Evolutionary conservation across 2,329 filamentous ascomycete genomes (phyloP), one percentile per base, ranked within the genome.

Genomic region (Fusarium sp.): DNA sequence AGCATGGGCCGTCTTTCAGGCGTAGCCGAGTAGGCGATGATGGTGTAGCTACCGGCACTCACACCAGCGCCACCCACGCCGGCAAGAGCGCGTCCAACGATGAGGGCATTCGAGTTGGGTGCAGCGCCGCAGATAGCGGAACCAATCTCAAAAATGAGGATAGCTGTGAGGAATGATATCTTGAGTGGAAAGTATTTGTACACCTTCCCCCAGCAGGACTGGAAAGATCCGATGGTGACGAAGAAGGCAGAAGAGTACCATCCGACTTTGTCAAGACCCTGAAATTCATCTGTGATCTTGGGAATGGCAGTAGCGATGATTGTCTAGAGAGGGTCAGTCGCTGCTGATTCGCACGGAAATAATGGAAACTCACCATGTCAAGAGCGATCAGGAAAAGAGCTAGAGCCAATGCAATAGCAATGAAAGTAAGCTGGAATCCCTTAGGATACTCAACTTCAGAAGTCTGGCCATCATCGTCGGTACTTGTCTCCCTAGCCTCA

Each of bases 211-310:
- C 70, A 76, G 18, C 71, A 68, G 6, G 72, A 72, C 25, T 77
- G 74, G 16, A 73, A 70, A 3, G 73, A 75, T 16, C 71, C 74
- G 15, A 68, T 60, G 12, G 75, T 75, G 46, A 78, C 68, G 24
- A 72, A 61, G 27, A 77, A 78, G 22, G 76, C 70, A n/a, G 73
- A 71, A 29, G 69, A 75, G 53, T 79, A 78, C 74, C 73, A 85
- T 42, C 81, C 81, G 12, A 85, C 79, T 57, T 85, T 82, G n/a
- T 78, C 75, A 1, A 84, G 75, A 30, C 81, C 77, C 11, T 81
- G 74, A 63, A 83, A 78, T 30, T 79, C 73, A 55, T 56, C 53
- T 10, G 53, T 56, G 8, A 54, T 54, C 15, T 57, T 57, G 14
- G 54, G 54, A 30, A 58, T 58, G 9, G 45, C 55, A 25, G 55